Evolutionary conservation across 768 basidiomycete genomes (phyloP), one percentile per base, ranked within the genome.

Genomic region (Termitomyces sp.): DNA sequence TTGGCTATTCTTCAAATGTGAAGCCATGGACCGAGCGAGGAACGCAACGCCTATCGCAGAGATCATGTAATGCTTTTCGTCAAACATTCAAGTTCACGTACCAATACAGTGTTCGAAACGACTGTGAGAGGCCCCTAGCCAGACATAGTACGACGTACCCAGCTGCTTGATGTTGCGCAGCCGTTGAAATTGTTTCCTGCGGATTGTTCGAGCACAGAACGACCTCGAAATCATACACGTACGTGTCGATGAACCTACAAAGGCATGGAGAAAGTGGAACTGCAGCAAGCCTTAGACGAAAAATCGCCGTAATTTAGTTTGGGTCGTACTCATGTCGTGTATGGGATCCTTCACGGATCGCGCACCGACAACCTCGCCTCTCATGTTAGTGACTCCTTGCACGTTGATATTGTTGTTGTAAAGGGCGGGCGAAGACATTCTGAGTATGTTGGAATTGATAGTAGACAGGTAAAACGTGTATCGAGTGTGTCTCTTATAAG

Each of bases 61-160:
- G 30, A 24, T 22, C 43, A 16, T 26, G 35, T 20, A 8, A 20
- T n/a, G 46, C 3, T 30, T 48, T 18, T 2, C n/a, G 18, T 22
- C n/a, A 18, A 9, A n/a, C 13, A n/a, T 33, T 33, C 6, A 33
- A 5, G 8, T 4, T 40, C 5, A 67, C 72, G 59, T 70, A 87
- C 91, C 91, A n/a, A 94, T 73, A 60, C 80, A 87, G 65, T 94
- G 91, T 63, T 93, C 91, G 62, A 94, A 92, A 0, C 92, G 81
- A 58, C 85, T 92, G 64, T 93, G 92, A 0, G 87, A 80, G 0
- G 88, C 92, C 2, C 88, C 81, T 0, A 86, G 83, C 82, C 87
- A 93, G 30, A 93, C 87, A 60, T 81, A 83, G 61, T 83, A 86
- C 0, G 87, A 80, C 5, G 87, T 82, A 0, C 92, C 92, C 8